Conservation (phyloP, 1,284 basidiomycete species). For the Pseudozyma sp. region DNA sequence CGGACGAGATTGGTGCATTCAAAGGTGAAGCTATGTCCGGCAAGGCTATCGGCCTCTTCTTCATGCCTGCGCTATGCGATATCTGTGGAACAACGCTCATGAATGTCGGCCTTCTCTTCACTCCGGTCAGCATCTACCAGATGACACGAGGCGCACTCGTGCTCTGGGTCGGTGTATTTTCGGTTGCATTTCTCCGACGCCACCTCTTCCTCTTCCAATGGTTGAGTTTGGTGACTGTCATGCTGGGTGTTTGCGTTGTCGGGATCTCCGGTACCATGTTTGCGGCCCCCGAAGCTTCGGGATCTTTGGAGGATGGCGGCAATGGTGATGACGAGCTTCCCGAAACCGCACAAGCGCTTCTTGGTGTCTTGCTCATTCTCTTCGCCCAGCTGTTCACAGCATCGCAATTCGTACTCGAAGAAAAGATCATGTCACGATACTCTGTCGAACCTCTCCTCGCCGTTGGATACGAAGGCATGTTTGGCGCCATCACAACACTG, state of each 20-base stretch:
- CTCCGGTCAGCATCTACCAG: constrained; percentile 94
- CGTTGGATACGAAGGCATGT: constrained; percentile 93
- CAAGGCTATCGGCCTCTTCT: constrained; percentile 73
- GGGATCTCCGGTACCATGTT: constrained; percentile 79
- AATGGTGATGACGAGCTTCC: constrained; percentile 53
- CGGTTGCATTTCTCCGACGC: constrained; percentile 85
- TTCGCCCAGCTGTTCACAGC: constrained; percentile 98
- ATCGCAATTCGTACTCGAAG: constrained; percentile 90
- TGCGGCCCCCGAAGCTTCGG: constrained; percentile 32
- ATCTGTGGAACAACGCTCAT: constrained; percentile 90
- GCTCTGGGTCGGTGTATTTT: constrained; percentile 92
- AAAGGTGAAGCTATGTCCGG: constrained; percentile 43
- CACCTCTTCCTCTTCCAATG: constrained; percentile 73
- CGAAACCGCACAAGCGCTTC: constrained; percentile 60
- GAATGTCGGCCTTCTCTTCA: constrained; percentile 94
- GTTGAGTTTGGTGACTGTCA: constrained; percentile 89
- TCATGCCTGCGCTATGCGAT: constrained; percentile 87
- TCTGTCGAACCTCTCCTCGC: constrained; percentile 89
- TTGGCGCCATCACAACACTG: constrained; percentile 83
- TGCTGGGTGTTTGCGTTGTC: constrained; percentile 88
- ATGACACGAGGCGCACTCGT: constrained; percentile 98
- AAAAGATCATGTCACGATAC: constrained; percentile 83
- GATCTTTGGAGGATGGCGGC: constrained; percentile 11
- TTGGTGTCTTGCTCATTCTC: constrained; percentile 86
- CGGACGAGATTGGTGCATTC: constrained; percentile 35